Conservation (phyloP, 2,329 filamentous ascomycete species). For the Berkeleyomyces rouxiae region DNA sequence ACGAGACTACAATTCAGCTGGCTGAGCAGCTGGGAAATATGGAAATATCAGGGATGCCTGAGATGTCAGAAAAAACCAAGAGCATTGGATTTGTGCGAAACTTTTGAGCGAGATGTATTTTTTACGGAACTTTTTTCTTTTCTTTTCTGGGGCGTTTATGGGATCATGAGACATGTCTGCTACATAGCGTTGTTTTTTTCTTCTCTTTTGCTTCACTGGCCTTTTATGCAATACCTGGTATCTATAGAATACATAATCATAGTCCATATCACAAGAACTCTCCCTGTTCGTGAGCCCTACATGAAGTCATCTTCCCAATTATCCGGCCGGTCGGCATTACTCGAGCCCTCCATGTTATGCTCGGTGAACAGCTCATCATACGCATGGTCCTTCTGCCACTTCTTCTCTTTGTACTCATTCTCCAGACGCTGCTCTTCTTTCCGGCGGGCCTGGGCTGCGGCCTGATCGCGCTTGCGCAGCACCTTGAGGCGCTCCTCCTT, state of each 20-base stretch:
- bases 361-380: conserved; percentile 87
- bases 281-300: conserved; percentile 28
- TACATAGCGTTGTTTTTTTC: neutral
- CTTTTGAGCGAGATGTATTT: neutral
- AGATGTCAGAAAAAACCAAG: conserved; percentile 3
- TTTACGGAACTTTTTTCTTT: neutral
- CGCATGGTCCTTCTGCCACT: conserved; percentile 92
- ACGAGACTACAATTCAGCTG: conserved; percentile 1
- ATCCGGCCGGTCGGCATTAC: conserved; percentile 68
- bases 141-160: neutral
- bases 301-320: conserved; percentile 88
- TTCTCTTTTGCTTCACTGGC: neutral
- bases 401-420: conserved; percentile 73
- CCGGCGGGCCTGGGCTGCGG: conserved; percentile 42
- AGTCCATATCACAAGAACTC: neutral
- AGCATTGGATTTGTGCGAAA: conserved; percentile 5
- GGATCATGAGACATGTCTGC: neutral
- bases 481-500: conserved; percentile 60
- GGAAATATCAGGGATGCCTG: neutral
- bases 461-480: conserved; percentile 55
- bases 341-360: conserved; percentile 58
- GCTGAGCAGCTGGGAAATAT: conserved; percentile 1
- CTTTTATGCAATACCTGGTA: neutral
- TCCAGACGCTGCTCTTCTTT: conserved; percentile 59
- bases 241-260: neutral